Percentiles rank a stretch among this genome's conserved stretches.
Conservation (phyloP, 2,329 filamentous ascomycete genomes). For the Elsinoe ampelina region DNA sequence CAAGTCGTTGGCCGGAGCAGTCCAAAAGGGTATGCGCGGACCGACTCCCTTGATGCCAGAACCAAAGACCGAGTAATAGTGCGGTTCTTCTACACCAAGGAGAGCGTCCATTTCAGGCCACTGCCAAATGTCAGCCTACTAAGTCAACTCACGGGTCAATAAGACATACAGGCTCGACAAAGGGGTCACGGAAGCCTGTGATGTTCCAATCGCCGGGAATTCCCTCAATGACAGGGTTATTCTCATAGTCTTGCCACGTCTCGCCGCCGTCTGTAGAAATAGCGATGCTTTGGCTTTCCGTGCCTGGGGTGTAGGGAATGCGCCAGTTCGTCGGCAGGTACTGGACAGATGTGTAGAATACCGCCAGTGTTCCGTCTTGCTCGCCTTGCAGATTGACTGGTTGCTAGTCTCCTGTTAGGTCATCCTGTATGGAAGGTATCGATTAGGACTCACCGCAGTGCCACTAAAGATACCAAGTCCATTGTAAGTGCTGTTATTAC, state of each 20-base stretch:
- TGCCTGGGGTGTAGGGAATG: slow-evolving; percentile 35
- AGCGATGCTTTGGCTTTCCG: slow-evolving; percentile 39
- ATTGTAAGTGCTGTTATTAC: slow-evolving; percentile 38
- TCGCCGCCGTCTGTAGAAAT: slow-evolving; percentile 37
- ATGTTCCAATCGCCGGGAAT: slow-evolving; percentile 38
- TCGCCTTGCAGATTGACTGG: slow-evolving; percentile 41
- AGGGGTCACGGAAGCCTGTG: slow-evolving; percentile 33
- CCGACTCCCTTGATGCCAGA: slow-evolving; percentile 40
- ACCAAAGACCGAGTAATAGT: slow-evolving; percentile 39
- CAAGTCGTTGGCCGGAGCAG: slow-evolving; percentile 34
- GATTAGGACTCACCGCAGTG: slow-evolving; percentile 25
- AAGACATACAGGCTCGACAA: slow-evolving; percentile 25
- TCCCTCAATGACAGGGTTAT: slow-evolving; percentile 37
- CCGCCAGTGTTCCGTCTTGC: slow-evolving; percentile 36
- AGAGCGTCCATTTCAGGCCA: slow-evolving; percentile 29
- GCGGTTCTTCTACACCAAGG: slow-evolving; percentile 33
- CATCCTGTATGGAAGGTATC: not conserved
- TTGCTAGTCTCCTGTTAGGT: slow-evolving; percentile 20
- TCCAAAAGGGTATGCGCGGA: slow-evolving; percentile 39
- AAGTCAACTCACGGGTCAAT: not conserved
- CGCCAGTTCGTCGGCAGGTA: slow-evolving; percentile 38
- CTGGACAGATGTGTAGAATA: slow-evolving; percentile 41
- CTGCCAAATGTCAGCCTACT: not conserved
- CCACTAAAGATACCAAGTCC: slow-evolving; percentile 46
- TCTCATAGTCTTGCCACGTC: slow-evolving; percentile 39